Conservation (phyloP, 1,139 yeast genomes). For the Hansenula lynferdii region DNA sequence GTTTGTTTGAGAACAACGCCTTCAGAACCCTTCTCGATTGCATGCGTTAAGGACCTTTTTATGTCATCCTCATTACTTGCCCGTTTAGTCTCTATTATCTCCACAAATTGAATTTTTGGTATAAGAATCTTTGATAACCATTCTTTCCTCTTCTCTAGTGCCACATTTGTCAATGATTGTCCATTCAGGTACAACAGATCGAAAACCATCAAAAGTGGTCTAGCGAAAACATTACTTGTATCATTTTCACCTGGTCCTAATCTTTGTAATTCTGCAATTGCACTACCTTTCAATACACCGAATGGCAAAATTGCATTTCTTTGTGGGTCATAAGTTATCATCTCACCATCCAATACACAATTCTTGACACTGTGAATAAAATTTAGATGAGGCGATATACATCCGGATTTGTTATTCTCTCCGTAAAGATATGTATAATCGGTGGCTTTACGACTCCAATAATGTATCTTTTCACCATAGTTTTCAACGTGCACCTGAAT, state of each 20-base stretch:
- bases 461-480: slow-evolving; percentile 38
- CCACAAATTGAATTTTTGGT: slow-evolving; percentile 49
- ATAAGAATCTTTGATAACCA: slow-evolving; percentile 43
- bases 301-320: slow-evolving; percentile 64
- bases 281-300: slow-evolving; percentile 73
- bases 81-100: slow-evolving; percentile 44
- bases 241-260: slow-evolving; percentile 21
- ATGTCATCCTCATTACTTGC: slow-evolving; percentile 49
- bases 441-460: slow-evolving; percentile 63
- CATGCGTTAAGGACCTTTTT: slow-evolving; percentile 48
- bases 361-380: slow-evolving; percentile 40
- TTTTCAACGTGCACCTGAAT: slow-evolving; percentile 59
- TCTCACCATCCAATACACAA: slow-evolving; percentile 81
- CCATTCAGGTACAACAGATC: slow-evolving; percentile 73
- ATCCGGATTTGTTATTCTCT: slow-evolving; percentile 43
- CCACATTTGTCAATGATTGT: slow-evolving; percentile 45
- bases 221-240: slow-evolving; percentile 16
- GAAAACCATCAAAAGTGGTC: slow-evolving; percentile 66
- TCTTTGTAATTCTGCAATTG: slow-evolving; percentile 34
- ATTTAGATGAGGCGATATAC: slow-evolving; percentile 52
- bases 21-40: slow-evolving; percentile 65
- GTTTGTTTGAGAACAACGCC: slow-evolving; percentile 78
- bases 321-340: slow-evolving; percentile 79
- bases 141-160: slow-evolving; percentile 52
- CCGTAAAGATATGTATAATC: slow-evolving; percentile 80